These are phyloP conservation scores for Arthrobotrys sinensis DNA, from an alignment of 2,329 filamentous ascomycete genomes.

Conservation along the genomic window DNA sequence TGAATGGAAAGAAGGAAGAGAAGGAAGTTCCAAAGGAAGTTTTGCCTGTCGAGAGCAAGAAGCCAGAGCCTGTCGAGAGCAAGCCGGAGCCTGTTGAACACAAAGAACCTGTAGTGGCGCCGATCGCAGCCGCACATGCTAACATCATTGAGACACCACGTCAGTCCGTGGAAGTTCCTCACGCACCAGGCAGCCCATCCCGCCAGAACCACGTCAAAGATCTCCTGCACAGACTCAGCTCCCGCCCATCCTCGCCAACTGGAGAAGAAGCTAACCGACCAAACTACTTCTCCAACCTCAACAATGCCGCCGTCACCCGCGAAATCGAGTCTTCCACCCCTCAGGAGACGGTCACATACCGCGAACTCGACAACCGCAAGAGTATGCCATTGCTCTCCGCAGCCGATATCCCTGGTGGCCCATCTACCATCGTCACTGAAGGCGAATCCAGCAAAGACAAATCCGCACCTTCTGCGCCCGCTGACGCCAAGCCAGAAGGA, in stretches of 20 bases:
- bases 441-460: conserved; percentile 26
- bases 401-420: conserved; percentile 49
- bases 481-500: conserved; percentile 27
- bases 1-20: conserved; percentile 45
- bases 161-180: conserved; percentile 37
- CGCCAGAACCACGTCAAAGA: conserved; percentile 57
- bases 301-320: conserved; percentile 35
- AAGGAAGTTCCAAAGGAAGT: conserved; percentile 39
- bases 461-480: conserved; percentile 34
- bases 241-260: conserved; percentile 52
- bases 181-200: conserved; percentile 45
- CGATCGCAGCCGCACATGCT: conserved; percentile 38
- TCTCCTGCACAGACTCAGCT: conserved; percentile 52
- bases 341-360: conserved; percentile 25
- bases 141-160: conserved; percentile 44
- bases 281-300: conserved; percentile 52
- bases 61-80: conserved; percentile 19
- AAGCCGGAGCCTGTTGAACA: conserved; percentile 22
- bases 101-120: conserved; percentile 44
- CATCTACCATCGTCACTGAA: conserved; percentile 51
- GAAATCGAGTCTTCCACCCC: conserved; percentile 22
- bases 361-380: conserved; percentile 59
- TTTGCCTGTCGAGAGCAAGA: conserved; percentile 16
- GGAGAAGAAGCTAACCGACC: conserved; percentile 41
- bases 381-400: conserved; percentile 49